A percentile compares a stretch with the other conserved stretches of the same genome.
phyloP scores from a whole-genome alignment of 2,329 filamentous ascomycete genomes.

The Pseudonectria buxi region DNA sequence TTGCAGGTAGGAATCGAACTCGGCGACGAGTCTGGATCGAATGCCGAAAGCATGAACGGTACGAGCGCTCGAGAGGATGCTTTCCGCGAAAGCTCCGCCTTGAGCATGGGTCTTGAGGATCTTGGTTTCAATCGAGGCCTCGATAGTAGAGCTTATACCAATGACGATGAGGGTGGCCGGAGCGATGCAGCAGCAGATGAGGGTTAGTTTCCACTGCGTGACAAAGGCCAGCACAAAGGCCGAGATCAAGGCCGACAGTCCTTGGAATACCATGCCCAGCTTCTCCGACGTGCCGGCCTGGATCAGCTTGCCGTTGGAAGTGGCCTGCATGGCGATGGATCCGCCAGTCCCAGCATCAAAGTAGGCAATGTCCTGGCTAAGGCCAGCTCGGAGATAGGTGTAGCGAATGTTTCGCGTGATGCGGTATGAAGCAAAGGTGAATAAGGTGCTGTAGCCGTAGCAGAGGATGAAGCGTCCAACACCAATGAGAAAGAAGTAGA shows the following conservation, averaged over 20 bases:
- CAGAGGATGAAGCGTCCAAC: slow-evolving; percentile 41
- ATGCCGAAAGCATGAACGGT: slow-evolving; percentile 35
- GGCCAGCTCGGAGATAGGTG: slow-evolving; percentile 39
- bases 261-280: slow-evolving; percentile 30
- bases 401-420: slow-evolving; percentile 40
- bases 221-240: slow-evolving; percentile 31
- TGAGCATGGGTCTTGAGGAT: slow-evolving; percentile 26
- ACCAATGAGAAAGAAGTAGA: slow-evolving; percentile 52
- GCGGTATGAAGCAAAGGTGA: slow-evolving; percentile 42
- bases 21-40: slow-evolving; percentile 24
- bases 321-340: slow-evolving; percentile 28
- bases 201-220: slow-evolving; percentile 34
- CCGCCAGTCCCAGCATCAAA: slow-evolving; percentile 35
- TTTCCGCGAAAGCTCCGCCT: slow-evolving; percentile 26
- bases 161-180: slow-evolving; percentile 15
- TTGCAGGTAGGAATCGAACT: slow-evolving; percentile 28
- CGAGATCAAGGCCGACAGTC: slow-evolving; percentile 27
- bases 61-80: slow-evolving; percentile 25
- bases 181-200: slow-evolving; percentile 24
- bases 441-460: slow-evolving; percentile 35
- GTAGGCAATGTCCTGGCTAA: slow-evolving; percentile 42
- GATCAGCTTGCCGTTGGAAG: slow-evolving; percentile 34
- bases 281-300: slow-evolving; percentile 32
- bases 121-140: slow-evolving; percentile 22
- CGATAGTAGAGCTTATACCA: slow-evolving; percentile 12